Evolutionary conservation across 139 green algal genomes (phyloP), one percentile per base, ranked within the genome.

Genomic region (Chlorella sorokiniana): DNA sequence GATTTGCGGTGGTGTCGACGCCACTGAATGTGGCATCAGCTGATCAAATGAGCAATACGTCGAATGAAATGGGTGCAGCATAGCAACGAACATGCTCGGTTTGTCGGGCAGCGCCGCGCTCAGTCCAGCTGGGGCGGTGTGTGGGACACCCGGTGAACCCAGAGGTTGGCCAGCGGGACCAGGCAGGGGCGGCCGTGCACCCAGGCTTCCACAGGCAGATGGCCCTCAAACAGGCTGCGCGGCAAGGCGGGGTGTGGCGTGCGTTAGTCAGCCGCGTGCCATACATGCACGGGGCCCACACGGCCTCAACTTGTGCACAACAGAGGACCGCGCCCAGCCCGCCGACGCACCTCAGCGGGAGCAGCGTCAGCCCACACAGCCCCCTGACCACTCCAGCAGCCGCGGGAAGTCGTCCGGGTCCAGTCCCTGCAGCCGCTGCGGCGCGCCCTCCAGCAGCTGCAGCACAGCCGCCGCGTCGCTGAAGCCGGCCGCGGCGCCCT

Each of bases 371-470:
- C 8, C 67, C 35, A n/a, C 74, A 76, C n/a, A 79, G 65, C 11
- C 80, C 80, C 51, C 69, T 1, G 37, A 63, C 80, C 80, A 85
- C 4, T 40, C 80, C 80, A 85, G 40, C 69, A 79, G 31, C 27
- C 80, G 67, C 11, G 80, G 80, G 61, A 79, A 85, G 10, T 81
- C 71, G 27, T 80, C 80, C 31, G 75, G n/a, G 41, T 41, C 48
- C 76, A 81, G 48, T 0, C 3, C 76, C 20, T 44, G n/a, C 31
- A 81, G 61, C 76, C 23, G 6, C 16, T 40, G 61, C 0, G 76
- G 41, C 42, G 76, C 76, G 10, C 7, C 23, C 22, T 59, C 41
- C 5, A 73, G 11, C 4, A 69, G 35, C 25, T 5, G 35, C 52
- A 79, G 52, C 72, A 77, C 27, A 9, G 31, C 29, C 45, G 27